Base-by-base conservation (phyloP, 192 early-diverging fungal genomes). In the Spinellus fusiger region DNA sequence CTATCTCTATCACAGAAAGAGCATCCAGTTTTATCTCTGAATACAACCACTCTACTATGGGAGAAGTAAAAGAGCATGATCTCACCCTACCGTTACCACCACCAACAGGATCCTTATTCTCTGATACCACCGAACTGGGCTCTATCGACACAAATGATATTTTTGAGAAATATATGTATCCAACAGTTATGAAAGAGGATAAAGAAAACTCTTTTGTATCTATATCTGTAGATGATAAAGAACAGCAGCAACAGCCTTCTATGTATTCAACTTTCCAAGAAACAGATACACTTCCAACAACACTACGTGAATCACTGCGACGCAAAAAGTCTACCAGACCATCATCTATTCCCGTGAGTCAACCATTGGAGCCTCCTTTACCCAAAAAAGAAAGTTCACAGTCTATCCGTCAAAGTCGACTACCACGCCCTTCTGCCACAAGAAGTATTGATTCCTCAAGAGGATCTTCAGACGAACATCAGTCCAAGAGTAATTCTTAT, bases 81-180 rank as follows among this genome's bases (percentile, higher is more conserved):
- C 51, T 67, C 18, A 31, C 65, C 34, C 33, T 67, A 13, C 58
- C 65, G 40, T 38, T 67, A 28, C 58, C 65, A 35, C 65, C 58
- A 10, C 58, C 65, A 16, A 38, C 65, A 22, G 54, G 50, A n/a
- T 67, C 58, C 16, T 61, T 67, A 35, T 67, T 67, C n/a, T 61
- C 65, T 23, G 65, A 67, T 47, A 67, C 59, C 23, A 59, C 61
- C 49, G 65, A 67, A 20, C 23, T 67, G 5, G 35, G 54, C n/a
- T 27, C n/a, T 40, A 40, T 54, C 1, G 38, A 67, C 3, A 38
- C 65, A 6, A 59, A 59, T 9, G 51, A 53, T 7, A 22, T 67
- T 23, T 67, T 60, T 15, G 37, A 53, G 12, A 48, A 52, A 38
- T 67, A 55, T 20, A 38, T 60, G 2, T 54, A 34, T 54, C 16